phyloP scores from a whole-genome alignment of 2,329 filamentous ascomycete species.

The Dactylellina haptotyla region DNA sequence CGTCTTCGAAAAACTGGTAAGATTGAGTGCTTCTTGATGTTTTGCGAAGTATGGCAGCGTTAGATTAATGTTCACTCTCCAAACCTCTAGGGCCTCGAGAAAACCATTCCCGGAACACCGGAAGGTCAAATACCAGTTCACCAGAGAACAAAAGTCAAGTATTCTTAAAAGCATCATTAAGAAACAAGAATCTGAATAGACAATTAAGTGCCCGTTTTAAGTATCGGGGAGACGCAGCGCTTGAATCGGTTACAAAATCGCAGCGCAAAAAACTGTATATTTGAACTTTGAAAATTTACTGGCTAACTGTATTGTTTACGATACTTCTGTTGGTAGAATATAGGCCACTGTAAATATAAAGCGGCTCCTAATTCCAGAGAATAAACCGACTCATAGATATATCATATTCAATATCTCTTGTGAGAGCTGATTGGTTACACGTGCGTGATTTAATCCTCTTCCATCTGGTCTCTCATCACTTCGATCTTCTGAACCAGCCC shows the following conservation, averaged over 20 bases:
- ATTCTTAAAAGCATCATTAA: background rate
- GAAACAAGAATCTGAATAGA: background rate
- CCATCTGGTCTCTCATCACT: slow-evolving; percentile 73
- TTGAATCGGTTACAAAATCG: too few species aligned
- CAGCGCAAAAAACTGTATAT: background rate
- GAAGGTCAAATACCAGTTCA: slow-evolving; percentile 77
- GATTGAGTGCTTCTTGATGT: slow-evolving; percentile 58
- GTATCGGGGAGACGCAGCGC: too few species aligned
- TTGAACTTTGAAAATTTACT: background rate
- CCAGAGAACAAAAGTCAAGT: slow-evolving; percentile 61
- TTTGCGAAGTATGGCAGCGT: too few species aligned
- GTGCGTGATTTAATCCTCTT: slow-evolving; percentile 68
- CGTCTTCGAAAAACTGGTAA: slow-evolving; percentile 92
- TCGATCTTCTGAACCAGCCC: slow-evolving; percentile 90
- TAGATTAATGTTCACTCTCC: too few species aligned
- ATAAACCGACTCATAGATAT: too few species aligned
- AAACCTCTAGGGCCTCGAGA: slow-evolving; percentile 88
- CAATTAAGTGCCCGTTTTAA: too few species aligned
- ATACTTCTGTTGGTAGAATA: slow-evolving; percentile 5
- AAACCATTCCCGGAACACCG: slow-evolving; percentile 79
- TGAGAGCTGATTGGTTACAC: too few species aligned
- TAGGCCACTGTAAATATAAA: slow-evolving; percentile 30
- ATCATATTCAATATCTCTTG: background rate
- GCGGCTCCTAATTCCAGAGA: too few species aligned
- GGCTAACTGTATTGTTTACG: slow-evolving; percentile 26